These are phyloP conservation scores for Calonectria hawksworthii DNA, from an alignment of 2,329 filamentous ascomycete species.

Conservation along the genomic window DNA sequence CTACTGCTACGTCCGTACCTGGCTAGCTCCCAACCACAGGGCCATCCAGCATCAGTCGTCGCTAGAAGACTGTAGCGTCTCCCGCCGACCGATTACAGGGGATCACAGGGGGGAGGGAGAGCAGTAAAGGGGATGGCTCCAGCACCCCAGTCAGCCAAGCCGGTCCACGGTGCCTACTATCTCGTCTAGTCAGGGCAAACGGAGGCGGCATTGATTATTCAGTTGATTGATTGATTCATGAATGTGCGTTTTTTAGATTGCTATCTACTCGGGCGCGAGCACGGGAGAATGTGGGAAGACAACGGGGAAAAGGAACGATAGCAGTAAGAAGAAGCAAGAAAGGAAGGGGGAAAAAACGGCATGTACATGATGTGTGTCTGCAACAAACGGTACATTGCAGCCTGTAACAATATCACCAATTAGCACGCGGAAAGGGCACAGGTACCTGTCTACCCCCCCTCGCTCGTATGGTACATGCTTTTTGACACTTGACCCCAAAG, in stretches of 20 bases:
- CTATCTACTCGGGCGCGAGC: background rate
- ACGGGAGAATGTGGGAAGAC: background rate
- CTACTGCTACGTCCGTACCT: background rate
- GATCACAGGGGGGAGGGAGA: background rate
- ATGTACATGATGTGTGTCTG: background rate
- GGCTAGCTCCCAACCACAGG: constrained; percentile 11
- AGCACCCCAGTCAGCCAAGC: constrained; percentile 14
- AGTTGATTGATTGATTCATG: constrained; percentile 1
- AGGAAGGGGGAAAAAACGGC: background rate
- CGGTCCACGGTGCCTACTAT: background rate
- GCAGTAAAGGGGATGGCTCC: constrained; percentile 12
- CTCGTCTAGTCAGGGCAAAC: constrained; percentile 11
- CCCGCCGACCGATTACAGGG: constrained; percentile 14
- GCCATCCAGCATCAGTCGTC: background rate
- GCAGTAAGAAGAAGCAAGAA: too few species aligned
- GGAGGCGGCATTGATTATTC: background rate
- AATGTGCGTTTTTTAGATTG: background rate
- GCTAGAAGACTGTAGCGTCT: constrained; percentile 14
- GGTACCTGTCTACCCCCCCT: background rate
- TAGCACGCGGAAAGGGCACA: background rate
- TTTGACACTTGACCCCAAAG: constrained; percentile 6
- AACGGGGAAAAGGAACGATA: background rate
- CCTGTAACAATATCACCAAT: background rate
- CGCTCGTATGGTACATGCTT: constrained; percentile 5
- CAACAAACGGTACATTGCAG: background rate